A percentile compares a stretch with the other conserved stretches of the same genome.
phyloP scores from a whole-genome alignment of 768 basidiomycete species.

The Leccinum fibrillosum region DNA sequence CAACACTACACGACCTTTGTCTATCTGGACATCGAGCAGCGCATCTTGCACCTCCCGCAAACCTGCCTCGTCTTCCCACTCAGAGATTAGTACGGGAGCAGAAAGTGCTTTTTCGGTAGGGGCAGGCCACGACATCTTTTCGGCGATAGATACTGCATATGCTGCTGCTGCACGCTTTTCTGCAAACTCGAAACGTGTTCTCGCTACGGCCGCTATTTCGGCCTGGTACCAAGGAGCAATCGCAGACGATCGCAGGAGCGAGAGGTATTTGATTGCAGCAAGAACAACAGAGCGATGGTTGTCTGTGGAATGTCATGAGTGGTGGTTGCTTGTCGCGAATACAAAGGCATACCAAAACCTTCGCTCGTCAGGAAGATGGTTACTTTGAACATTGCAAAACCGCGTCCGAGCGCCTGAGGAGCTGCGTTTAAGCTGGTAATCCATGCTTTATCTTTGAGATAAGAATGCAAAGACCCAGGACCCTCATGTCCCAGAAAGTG shows the following conservation, averaged over 20 bases:
- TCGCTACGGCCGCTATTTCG: slow-evolving; percentile 69
- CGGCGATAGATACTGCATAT: slow-evolving; percentile 75
- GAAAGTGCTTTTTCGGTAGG: slow-evolving; percentile 75
- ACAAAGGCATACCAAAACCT: slow-evolving; percentile 66
- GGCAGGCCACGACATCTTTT: slow-evolving; percentile 75
- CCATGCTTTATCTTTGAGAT: slow-evolving; percentile 89
- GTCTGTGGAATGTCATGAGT: slow-evolving; percentile 33
- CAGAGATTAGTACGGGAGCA: slow-evolving; percentile 66
- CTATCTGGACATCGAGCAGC: slow-evolving; percentile 55
- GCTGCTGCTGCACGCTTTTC: slow-evolving; percentile 80
- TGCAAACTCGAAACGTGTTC: slow-evolving; percentile 78
- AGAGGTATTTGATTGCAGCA: slow-evolving; percentile 75
- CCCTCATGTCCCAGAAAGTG: slow-evolving; percentile 93
- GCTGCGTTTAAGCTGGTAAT: slow-evolving; percentile 71
- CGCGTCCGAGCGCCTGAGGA: slow-evolving; percentile 66
- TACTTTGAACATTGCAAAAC: slow-evolving; percentile 89
- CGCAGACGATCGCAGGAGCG: slow-evolving; percentile 58
- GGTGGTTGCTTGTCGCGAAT: not conserved
- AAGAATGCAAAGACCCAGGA: slow-evolving; percentile 85
- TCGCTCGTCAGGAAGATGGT: slow-evolving; percentile 76
- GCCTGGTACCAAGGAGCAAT: slow-evolving; percentile 68
- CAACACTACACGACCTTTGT: slow-evolving; percentile 65
- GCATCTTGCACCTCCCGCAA: slow-evolving; percentile 57
- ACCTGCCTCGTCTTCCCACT: slow-evolving; percentile 59
- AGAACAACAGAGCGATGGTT: slow-evolving; percentile 72